phyloP scores from a whole-genome alignment of 2,329 filamentous ascomycete genomes.

The Aureobasidium lini region DNA sequence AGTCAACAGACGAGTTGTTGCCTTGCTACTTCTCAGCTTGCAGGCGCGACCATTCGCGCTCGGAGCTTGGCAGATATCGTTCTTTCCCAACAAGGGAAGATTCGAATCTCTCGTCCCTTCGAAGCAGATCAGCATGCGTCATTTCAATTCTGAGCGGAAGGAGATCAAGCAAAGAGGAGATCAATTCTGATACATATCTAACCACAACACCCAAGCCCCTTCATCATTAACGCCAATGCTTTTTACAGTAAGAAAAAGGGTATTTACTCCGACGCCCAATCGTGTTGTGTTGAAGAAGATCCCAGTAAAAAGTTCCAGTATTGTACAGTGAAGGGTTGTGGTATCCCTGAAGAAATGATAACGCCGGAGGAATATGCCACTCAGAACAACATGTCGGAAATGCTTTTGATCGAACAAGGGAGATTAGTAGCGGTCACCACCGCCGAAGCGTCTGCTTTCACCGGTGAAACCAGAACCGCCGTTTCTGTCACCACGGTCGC shows the following conservation, averaged over 20 bases:
- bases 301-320: neutral
- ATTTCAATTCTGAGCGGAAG: too few relatives aligned
- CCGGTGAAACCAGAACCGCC: neutral
- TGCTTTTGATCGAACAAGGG: neutral
- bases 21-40: neutral
- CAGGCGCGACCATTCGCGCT: neutral
- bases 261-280: neutral
- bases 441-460: neutral
- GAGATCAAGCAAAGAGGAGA: constrained; percentile 1
- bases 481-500: constrained; percentile 1
- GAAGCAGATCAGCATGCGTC: neutral
- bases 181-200: constrained; percentile 10
- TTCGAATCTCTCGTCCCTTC: neutral
- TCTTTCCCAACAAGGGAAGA: neutral
- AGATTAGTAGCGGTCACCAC: constrained; percentile 12
- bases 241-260: neutral
- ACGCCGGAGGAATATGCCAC: constrained; percentile 2
- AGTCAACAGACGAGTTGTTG: neutral
- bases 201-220: neutral
- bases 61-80: neutral
- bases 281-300: neutral
- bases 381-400: neutral
- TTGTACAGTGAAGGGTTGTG: constrained; percentile 1
- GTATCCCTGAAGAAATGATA: neutral
- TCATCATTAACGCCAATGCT: constrained; percentile 7